Percentiles rank a stretch among this genome's conserved stretches.
phyloP scores from a whole-genome alignment of 352 stramenopile genomes.

The Globisporangium acanthophoron region DNA sequence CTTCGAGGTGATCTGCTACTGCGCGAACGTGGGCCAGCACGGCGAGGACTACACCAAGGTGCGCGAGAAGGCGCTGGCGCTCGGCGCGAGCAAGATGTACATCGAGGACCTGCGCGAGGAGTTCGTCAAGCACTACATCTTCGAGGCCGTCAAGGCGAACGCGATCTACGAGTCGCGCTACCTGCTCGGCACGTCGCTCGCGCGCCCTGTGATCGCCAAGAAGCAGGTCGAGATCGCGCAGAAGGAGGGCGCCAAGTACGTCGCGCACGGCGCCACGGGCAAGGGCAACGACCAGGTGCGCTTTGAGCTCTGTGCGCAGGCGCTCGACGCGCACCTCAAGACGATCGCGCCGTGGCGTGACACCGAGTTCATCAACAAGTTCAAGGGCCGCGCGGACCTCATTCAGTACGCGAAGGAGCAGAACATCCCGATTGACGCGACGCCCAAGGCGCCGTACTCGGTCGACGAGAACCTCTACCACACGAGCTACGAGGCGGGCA shows the following conservation, averaged over 20 bases:
- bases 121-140: conserved; percentile 95
- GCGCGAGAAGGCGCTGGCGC: conserved; percentile 84
- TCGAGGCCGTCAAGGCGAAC: conserved; percentile 94
- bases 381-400: conserved; percentile 96
- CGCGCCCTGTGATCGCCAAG: conserved; percentile 97
- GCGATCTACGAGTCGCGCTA: conserved; percentile 98
- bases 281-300: conserved; percentile 99
- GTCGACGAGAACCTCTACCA: conserved; percentile 99
- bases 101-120: conserved; percentile 96
- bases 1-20: conserved; percentile 99
- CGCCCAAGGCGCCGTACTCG: conserved; percentile 96
- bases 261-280: conserved; percentile 97
- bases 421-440: conserved; percentile 96
- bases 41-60: conserved; percentile 94
- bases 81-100: conserved; percentile 88
- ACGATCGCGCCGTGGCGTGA: conserved; percentile 97
- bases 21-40: conserved; percentile 97
- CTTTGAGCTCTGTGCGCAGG: conserved; percentile 98
- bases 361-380: conserved; percentile 97
- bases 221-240: conserved; percentile 93
- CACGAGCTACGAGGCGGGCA: conserved; percentile 96
- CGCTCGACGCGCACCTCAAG: conserved; percentile 93
- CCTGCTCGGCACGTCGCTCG: conserved; percentile 96
- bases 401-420: conserved; percentile 96
- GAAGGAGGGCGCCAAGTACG: conserved; percentile 87